Percentiles rank a stretch among this genome's conserved stretches.
phyloP scores from a whole-genome alignment of 768 basidiomycete species.

The Serpula lacrymans region DNA sequence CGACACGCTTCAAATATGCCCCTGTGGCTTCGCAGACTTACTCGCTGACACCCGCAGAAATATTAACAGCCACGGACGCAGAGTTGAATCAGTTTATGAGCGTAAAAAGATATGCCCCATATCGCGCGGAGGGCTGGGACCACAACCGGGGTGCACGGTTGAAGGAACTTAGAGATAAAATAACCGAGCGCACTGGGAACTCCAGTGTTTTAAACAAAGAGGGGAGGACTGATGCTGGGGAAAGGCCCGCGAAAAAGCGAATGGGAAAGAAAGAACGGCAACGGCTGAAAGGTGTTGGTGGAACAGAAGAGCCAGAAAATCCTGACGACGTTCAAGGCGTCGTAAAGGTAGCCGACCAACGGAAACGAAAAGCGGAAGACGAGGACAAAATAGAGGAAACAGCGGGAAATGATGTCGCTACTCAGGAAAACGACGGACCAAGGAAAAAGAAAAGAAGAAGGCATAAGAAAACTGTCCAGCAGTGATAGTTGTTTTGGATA shows the following conservation, averaged over 20 bases:
- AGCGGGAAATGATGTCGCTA: slow-evolving; percentile 8
- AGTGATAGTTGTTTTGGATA: no score
- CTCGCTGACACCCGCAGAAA: slow-evolving; percentile 78
- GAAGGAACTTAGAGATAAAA: slow-evolving; percentile 64
- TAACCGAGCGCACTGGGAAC: slow-evolving; percentile 42
- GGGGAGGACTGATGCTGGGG: slow-evolving; percentile 14
- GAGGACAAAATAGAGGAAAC: slow-evolving; percentile 9
- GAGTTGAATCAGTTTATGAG: slow-evolving; percentile 92
- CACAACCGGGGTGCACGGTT: slow-evolving; percentile 59
- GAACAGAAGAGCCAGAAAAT: slow-evolving; percentile 17
- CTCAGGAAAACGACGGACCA: slow-evolving; percentile 9
- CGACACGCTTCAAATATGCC: slow-evolving; percentile 93
- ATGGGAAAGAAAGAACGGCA: slow-evolving; percentile 70
- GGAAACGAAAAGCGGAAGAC: slow-evolving; percentile 15
- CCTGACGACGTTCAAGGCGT: slow-evolving; percentile 11
- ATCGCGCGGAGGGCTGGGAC: slow-evolving; percentile 72
- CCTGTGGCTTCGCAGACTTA: slow-evolving; percentile 59
- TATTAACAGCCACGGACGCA: slow-evolving; percentile 85
- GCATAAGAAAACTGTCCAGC: slow-evolving; percentile 37
- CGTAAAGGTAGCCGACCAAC: slow-evolving; percentile 1
- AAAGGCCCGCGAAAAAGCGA: slow-evolving; percentile 51
- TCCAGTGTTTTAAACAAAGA: slow-evolving; percentile 8
- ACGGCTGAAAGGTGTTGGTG: slow-evolving; percentile 41
- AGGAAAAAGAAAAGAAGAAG: slow-evolving; percentile 40
- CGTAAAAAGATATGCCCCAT: slow-evolving; percentile 89